These are phyloP conservation scores for Haplosporangium sp. DNA, from an alignment of 371 early-diverging fungal genomes.

Conservation along the genomic window DNA sequence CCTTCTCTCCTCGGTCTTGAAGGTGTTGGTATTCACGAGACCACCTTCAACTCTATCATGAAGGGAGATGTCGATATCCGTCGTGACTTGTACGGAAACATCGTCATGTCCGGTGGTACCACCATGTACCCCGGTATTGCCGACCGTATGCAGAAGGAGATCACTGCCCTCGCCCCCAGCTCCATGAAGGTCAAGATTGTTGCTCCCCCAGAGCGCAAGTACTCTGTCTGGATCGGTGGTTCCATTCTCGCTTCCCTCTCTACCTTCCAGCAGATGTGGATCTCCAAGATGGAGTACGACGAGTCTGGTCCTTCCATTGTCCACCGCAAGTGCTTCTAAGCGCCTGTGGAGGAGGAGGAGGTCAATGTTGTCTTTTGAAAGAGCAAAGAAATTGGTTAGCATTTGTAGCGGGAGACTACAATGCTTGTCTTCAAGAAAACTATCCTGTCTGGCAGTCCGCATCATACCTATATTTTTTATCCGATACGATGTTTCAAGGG, in stretches of 20 bases:
- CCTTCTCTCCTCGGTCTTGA: conserved; percentile 92
- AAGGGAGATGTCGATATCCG: conserved; percentile 94
- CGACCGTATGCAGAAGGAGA: conserved; percentile 91
- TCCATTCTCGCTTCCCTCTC: conserved; percentile 90
- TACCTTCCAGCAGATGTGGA: conserved; percentile 73
- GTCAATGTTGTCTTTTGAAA: background rate
- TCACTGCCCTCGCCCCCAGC: conserved; percentile 83
- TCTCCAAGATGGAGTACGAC: conserved; percentile 94
- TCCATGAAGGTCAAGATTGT: conserved; percentile 96
- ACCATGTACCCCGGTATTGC: conserved; percentile 91
- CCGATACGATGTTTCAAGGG: background rate
- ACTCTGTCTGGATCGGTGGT: conserved; percentile 58
- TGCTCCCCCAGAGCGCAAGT: conserved; percentile 97
- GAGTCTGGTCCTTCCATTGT: conserved; percentile 98
- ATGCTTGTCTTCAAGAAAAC: conserved; percentile 2
- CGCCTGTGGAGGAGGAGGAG: background rate
- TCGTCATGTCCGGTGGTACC: conserved; percentile 95
- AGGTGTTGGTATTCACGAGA: conserved; percentile 90
- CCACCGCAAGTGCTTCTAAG: conserved; percentile 99
- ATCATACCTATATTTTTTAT: background rate
- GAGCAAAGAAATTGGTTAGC: background rate
- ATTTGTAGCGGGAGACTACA: background rate
- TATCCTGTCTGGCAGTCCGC: background rate
- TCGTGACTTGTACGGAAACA: conserved; percentile 85
- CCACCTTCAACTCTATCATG: conserved; percentile 89